These are phyloP conservation scores for Lentinula novae-zelandiae DNA, from an alignment of 1,284 basidiomycete species.

Conservation along the genomic window DNA sequence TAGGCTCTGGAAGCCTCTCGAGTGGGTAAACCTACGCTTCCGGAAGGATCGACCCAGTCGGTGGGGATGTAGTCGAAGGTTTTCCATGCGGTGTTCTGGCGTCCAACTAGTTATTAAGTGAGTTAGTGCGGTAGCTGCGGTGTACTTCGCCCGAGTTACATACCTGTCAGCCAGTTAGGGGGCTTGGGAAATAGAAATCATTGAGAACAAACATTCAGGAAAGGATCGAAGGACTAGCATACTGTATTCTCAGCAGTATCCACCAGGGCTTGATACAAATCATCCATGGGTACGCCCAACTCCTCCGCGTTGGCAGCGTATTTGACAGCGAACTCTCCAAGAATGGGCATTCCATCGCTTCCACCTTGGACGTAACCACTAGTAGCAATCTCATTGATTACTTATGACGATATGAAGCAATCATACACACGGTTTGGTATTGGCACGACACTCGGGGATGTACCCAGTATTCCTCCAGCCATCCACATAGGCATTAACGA, in stretches of 20 bases:
- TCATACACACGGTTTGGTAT: slow-evolving; percentile 42
- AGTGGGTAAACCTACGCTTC: slow-evolving; percentile 41
- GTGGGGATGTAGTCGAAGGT: slow-evolving; percentile 46
- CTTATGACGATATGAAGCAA: neutral
- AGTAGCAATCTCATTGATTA: neutral
- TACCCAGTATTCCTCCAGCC: slow-evolving; percentile 46
- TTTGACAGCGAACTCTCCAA: slow-evolving; percentile 48
- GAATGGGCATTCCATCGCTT: slow-evolving; percentile 46
- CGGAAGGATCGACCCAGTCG: slow-evolving; percentile 42
- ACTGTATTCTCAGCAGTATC: slow-evolving; percentile 50
- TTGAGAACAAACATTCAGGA: neutral
- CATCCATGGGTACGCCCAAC: slow-evolving; percentile 39
- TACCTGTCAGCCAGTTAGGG: slow-evolving; percentile 44
- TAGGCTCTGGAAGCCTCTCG: slow-evolving; percentile 44
- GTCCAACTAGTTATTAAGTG: slow-evolving; percentile 30
- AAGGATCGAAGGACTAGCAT: neutral
- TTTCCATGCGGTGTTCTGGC: slow-evolving; percentile 50
- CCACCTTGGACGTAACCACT: slow-evolving; percentile 49
- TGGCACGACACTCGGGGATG: slow-evolving; percentile 45
- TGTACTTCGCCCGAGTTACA: too few species aligned
- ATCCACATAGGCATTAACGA: slow-evolving; percentile 45
- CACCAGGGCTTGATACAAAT: slow-evolving; percentile 45
- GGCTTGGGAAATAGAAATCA: slow-evolving; percentile 28
- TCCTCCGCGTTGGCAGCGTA: slow-evolving; percentile 32
- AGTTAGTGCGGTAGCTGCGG: neutral